phyloP scores from a whole-genome alignment of 2,329 filamentous ascomycete species.

The Penicillium sp. region DNA sequence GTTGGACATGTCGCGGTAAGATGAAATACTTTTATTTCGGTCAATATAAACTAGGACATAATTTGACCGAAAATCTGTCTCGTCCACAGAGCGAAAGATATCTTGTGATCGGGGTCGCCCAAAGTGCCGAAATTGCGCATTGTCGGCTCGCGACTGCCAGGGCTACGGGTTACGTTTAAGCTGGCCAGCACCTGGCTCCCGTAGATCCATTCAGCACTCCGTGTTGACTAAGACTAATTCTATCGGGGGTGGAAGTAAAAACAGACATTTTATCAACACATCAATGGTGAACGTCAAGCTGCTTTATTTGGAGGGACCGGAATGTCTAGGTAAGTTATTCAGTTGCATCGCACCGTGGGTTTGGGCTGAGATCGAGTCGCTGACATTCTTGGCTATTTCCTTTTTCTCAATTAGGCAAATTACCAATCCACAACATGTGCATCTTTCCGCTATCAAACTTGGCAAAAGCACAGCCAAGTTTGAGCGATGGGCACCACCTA shows the following conservation, averaged over 20 bases:
- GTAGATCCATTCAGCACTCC: slow-evolving; percentile 1
- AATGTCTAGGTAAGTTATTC: not conserved
- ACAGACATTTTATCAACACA: not conserved
- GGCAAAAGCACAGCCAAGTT: not conserved
- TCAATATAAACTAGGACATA: not conserved
- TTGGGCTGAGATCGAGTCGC: not conserved
- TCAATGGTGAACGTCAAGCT: not conserved
- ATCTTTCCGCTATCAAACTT: not conserved
- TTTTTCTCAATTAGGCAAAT: not conserved
- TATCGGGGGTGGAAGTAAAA: not conserved
- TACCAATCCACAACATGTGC: not conserved
- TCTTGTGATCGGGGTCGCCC: not conserved
- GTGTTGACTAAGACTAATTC: not conserved
- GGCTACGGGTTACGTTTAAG: slow-evolving; percentile 9
- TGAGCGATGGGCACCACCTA: not conserved
- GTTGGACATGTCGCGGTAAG: slow-evolving; percentile 10
- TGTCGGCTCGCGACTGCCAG: not conserved
- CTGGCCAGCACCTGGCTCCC: slow-evolving; percentile 1
- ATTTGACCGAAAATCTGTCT: not conserved
- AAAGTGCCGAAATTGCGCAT: not conserved
- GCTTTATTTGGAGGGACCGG: not conserved
- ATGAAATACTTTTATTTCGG: too few species aligned
- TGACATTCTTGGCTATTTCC: not conserved
- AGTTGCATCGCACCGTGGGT: not conserved
- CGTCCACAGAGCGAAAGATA: slow-evolving; percentile 2